Evolutionary conservation across 2,329 filamentous ascomycete species (phyloP), one percentile per base, ranked within the genome.

Genomic region (Ophiostoma pallidulum): DNA sequence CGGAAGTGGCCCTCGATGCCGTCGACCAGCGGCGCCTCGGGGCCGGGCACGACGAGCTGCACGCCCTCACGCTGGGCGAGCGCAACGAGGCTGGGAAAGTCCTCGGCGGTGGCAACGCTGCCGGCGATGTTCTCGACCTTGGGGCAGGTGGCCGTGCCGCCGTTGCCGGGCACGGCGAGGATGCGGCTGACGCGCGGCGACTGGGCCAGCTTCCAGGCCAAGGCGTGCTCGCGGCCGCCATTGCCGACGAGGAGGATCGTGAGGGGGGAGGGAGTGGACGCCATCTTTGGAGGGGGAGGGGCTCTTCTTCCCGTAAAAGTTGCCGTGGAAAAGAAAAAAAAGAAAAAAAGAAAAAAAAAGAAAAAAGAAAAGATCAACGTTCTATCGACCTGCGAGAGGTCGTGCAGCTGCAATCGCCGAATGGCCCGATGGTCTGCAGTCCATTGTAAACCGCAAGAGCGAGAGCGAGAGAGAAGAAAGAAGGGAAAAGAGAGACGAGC

Each of bases 191-290:
- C 86, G 39, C 75, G 74, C 36, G 82, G 73, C 14, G 89, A 95
- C 64, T 94, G 84, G 60, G 82, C 80, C 53, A 97, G 73, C 69
- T 94, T 96, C 90, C 90, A 97, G 36, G 90, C 89, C 53, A 96
- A 77, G 40, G 90, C 87, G 67, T 97, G 89, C 69, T 98, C 92
- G 59, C 92, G 82, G 58, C 91, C 92, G 56, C 92, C 92, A 62
- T 91, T 94, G 60, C 92, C 91, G 56, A 97, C 81, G 54, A 97
- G 80, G 54, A 97, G 81, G 57, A 96, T 42, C 5, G 51, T 54
- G 37, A 58, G 46, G 18, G 49, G 28, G 31, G 50, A 22, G 40
- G 29, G 31, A 22, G 44, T 42, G 19, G 42, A 35, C 18, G 42
- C 46, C 50, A 54, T 52, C 4, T 31, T 37, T 18, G 39, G 31